These are phyloP conservation scores for Trichoderma sp. DNA, from an alignment of 2,329 filamentous ascomycete species.

Conservation along the genomic window DNA sequence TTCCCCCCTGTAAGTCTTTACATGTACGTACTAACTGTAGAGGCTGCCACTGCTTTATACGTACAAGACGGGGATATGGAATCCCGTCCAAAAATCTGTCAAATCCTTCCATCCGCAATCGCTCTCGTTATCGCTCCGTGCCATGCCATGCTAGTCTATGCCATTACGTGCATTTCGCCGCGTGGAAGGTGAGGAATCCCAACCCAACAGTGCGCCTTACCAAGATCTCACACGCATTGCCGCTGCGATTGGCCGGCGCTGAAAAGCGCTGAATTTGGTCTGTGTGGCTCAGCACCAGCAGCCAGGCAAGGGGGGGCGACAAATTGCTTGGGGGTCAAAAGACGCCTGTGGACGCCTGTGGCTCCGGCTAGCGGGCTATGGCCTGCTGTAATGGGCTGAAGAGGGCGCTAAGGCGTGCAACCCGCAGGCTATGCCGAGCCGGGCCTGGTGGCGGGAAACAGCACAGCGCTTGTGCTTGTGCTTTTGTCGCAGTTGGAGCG, in stretches of 20 bases:
- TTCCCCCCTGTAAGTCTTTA: neutral
- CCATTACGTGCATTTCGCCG: neutral
- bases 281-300: neutral
- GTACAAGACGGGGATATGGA: neutral
- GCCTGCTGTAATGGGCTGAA: neutral
- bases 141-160: neutral
- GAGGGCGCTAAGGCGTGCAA: neutral
- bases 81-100: neutral
- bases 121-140: neutral
- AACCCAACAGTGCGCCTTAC: neutral
- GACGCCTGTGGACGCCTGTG: neutral
- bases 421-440: neutral
- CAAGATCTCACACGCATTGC: neutral
- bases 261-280: neutral
- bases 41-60: neutral
- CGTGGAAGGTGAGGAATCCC: neutral
- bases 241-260: neutral
- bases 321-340: neutral
- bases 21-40: neutral
- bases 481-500: neutral
- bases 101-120: neutral
- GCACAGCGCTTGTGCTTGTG: neutral
- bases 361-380: neutral
- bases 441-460: slow-evolving; percentile 12
- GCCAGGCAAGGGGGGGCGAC: neutral